These are phyloP conservation scores for Fusarium phyllophilum DNA, from an alignment of 2,329 filamentous ascomycete genomes.

Conservation along the genomic window DNA sequence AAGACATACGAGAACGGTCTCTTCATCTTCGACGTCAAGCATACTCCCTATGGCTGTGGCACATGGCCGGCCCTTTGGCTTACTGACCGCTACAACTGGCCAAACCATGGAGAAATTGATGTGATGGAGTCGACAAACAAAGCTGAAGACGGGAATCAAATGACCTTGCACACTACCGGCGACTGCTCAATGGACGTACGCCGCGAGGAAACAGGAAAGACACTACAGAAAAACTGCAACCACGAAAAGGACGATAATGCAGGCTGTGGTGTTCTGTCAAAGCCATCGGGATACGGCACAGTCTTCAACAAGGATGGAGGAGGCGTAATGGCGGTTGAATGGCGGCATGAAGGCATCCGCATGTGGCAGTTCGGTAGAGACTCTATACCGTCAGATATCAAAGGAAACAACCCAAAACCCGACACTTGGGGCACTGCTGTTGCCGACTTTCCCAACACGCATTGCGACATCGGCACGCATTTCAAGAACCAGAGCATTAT, in stretches of 20 bases:
- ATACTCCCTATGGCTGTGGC: conserved; percentile 71
- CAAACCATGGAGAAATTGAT: conserved; percentile 72
- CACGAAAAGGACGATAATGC: conserved; percentile 62
- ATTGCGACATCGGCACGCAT: conserved; percentile 67
- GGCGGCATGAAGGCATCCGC: conserved; percentile 68
- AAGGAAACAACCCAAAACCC: conserved; percentile 64
- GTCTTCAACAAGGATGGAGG: conserved; percentile 64
- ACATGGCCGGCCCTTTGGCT: conserved; percentile 76
- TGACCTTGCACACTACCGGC: conserved; percentile 67
- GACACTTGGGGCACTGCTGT: conserved; percentile 69
- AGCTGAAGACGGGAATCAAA: conserved; percentile 63
- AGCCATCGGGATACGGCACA: conserved; percentile 58
- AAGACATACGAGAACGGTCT: conserved; percentile 68
- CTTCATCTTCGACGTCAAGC: conserved; percentile 74
- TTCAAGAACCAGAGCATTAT: conserved; percentile 75
- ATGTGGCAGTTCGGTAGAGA: conserved; percentile 68
- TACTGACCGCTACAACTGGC: conserved; percentile 69
- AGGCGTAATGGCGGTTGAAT: conserved; percentile 70
- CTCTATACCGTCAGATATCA: conserved; percentile 63
- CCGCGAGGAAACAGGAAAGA: conserved; percentile 62
- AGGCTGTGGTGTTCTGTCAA: conserved; percentile 65
- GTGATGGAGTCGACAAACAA: conserved; percentile 69
- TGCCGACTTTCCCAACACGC: conserved; percentile 72
- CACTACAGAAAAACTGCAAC: conserved; percentile 59
- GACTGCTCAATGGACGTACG: conserved; percentile 64